Percentiles rank a stretch among this genome's conserved stretches.
Evolutionary conservation across 2,329 filamentous ascomycete species (phyloP).

Genomic region (Colletotrichum sp.): DNA sequence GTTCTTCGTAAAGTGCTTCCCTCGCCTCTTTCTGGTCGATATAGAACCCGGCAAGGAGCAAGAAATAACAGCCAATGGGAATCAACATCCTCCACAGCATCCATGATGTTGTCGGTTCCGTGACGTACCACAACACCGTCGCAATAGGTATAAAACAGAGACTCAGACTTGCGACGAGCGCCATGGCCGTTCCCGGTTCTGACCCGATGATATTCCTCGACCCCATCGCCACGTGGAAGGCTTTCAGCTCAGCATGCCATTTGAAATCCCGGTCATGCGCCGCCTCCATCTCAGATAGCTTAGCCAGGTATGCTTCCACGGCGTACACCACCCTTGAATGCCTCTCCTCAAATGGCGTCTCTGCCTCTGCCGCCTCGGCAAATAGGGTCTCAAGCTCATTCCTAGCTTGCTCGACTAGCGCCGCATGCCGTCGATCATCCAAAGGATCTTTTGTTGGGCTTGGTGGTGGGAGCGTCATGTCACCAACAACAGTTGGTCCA

Average conservation of each 20-base stretch:
- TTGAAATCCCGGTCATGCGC: slow-evolving; percentile 11
- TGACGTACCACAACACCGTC: slow-evolving; percentile 5
- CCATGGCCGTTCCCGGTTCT: neutral
- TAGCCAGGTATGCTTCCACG: slow-evolving; percentile 7
- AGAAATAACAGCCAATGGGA: neutral
- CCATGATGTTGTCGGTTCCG: neutral
- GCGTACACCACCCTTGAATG: slow-evolving; percentile 11
- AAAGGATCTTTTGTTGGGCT: neutral
- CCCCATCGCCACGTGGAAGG: neutral
- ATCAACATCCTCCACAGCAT: slow-evolving; percentile 4
- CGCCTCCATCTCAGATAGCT: slow-evolving; percentile 1
- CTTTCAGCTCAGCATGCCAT: slow-evolving; percentile 6
- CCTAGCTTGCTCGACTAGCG: neutral
- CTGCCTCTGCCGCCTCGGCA: neutral
- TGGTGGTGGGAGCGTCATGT: neutral
- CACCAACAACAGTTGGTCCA: neutral
- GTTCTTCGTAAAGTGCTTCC: slow-evolving; percentile 2
- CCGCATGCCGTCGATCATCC: neutral
- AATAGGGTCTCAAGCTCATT: slow-evolving; percentile 1
- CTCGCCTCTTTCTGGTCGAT: neutral
- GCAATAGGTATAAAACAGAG: neutral
- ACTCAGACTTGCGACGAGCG: neutral
- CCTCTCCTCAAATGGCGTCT: slow-evolving; percentile 9
- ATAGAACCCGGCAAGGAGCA: neutral
- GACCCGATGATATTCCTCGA: neutral